Percentiles rank a stretch among this genome's conserved stretches.
Evolutionary conservation across 768 basidiomycete species (phyloP).

Genomic region (Hygrocybe coccinea): DNA sequence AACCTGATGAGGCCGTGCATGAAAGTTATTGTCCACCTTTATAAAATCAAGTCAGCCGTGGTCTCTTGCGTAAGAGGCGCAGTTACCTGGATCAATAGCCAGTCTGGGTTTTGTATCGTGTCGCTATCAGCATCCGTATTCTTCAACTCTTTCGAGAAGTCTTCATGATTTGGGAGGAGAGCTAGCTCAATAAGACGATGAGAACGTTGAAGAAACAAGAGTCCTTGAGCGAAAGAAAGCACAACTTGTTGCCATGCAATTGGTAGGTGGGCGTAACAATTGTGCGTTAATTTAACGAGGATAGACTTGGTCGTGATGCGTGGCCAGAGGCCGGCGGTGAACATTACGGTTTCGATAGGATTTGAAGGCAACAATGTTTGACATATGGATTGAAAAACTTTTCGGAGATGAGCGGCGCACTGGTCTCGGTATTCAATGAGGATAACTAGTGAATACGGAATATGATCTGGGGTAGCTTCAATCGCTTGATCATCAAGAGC

Average conservation of each 20-base stretch:
- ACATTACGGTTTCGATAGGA: constrained; percentile 7
- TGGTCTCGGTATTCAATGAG: not conserved
- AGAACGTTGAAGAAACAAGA: constrained; percentile 35
- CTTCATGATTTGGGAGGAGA: constrained; percentile 22
- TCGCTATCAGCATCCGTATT: constrained; percentile 10
- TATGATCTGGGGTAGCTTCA: not conserved
- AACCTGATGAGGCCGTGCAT: constrained; percentile 40
- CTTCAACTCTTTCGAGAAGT: constrained; percentile 28
- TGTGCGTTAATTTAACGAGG: constrained; percentile 27
- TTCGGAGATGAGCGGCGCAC: constrained; percentile 1
- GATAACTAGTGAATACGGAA: not conserved
- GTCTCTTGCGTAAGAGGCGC: not conserved
- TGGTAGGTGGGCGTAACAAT: constrained; percentile 14
- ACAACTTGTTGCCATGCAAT: constrained; percentile 30
- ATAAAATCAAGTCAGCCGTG: constrained; percentile 1
- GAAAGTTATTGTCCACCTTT: constrained; percentile 44
- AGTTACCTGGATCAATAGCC: constrained; percentile 1
- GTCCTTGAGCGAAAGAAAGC: constrained; percentile 22
- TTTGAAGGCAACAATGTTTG: constrained; percentile 4
- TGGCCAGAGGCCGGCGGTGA: constrained; percentile 34
- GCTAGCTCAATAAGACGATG: constrained; percentile 30
- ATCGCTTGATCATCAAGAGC: constrained; percentile 5
- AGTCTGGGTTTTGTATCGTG: not conserved
- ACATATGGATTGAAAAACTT: not conserved
- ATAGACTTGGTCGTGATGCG: constrained; percentile 28